A percentile compares a stretch with the other conserved stretches of the same genome.
Conservation (phyloP, 129 eudicot species). For the Flaveria linearis region DNA sequence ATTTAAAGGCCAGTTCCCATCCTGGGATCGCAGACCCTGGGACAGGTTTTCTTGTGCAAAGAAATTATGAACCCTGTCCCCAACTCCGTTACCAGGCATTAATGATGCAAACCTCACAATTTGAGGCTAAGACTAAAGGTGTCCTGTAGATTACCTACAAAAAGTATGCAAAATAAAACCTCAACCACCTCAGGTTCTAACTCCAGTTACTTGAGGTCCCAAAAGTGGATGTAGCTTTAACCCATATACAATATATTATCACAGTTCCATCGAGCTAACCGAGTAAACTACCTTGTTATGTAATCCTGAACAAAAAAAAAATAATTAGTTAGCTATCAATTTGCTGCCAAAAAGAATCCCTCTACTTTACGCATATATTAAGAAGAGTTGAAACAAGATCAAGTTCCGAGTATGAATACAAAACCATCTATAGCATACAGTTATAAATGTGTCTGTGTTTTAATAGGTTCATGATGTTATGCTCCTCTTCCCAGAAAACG, state of each 20-base stretch:
- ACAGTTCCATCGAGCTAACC: constrained; percentile 24
- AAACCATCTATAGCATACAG: not conserved
- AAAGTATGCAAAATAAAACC: constrained; percentile 14
- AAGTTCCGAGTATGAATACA: not conserved
- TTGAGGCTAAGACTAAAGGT: constrained; percentile 31
- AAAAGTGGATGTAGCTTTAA: constrained; percentile 19
- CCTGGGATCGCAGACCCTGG: constrained; percentile 68
- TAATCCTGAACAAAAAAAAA: constrained; percentile 17
- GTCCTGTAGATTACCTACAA: constrained; percentile 19
- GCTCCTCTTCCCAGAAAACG: not conserved
- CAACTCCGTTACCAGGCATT: constrained; percentile 98
- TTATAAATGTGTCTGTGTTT: not conserved
- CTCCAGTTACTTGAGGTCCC: constrained; percentile 21
- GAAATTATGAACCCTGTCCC: constrained; percentile 96
- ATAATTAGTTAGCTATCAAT: not conserved
- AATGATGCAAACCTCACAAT: constrained; percentile 44
- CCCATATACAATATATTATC: constrained; percentile 13
- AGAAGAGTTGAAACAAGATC: constrained; percentile 5
- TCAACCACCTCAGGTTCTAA: constrained; percentile 2
- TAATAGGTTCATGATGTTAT: not conserved
- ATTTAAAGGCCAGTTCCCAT: constrained; percentile 65
- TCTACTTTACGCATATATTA: not conserved
- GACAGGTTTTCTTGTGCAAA: constrained; percentile 76
- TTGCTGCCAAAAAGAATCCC: constrained; percentile 6
- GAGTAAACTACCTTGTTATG: not conserved